Evolutionary conservation across 345 rosid species (phyloP).

Genomic region (Brassica nigra): DNA sequence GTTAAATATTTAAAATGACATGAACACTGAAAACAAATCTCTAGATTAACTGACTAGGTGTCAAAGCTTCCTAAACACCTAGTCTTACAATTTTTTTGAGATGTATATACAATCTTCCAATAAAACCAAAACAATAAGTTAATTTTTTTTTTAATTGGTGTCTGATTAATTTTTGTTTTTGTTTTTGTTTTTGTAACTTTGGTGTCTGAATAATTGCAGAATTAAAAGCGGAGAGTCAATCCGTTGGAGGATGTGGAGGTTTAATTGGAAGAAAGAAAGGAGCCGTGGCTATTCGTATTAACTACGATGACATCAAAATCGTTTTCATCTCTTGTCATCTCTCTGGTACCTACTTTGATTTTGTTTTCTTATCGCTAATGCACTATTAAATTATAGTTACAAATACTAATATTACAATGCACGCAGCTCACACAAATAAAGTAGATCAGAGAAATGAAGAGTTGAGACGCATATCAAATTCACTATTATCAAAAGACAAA

Average conservation of each 20-base stretch:
- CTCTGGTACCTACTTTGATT: constrained; percentile 31
- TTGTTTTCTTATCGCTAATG: neutral
- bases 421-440: constrained; percentile 39
- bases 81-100: neutral
- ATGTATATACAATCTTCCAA: neutral
- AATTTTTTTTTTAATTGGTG: neutral
- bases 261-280: constrained; percentile 43
- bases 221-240: constrained; percentile 28
- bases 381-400: neutral
- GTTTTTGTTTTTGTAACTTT: neutral
- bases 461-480: constrained; percentile 50
- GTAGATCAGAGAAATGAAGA: constrained; percentile 37
- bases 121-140: neutral
- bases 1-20: neutral
- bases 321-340: constrained; percentile 46
- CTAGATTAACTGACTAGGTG: neutral
- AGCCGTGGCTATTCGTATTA: constrained; percentile 39
- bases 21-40: neutral
- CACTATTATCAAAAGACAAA: constrained; percentile 53
- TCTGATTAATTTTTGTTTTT: neutral
- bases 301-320: constrained; percentile 34
- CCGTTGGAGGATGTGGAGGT: constrained; percentile 43
- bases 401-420: neutral
- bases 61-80: neutral
- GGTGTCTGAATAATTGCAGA: constrained; percentile 13